Evolutionary conservation across 2,329 filamentous ascomycete genomes (phyloP), one percentile per base, ranked within the genome.

Genomic region (Xylariomycetidae sp.): DNA sequence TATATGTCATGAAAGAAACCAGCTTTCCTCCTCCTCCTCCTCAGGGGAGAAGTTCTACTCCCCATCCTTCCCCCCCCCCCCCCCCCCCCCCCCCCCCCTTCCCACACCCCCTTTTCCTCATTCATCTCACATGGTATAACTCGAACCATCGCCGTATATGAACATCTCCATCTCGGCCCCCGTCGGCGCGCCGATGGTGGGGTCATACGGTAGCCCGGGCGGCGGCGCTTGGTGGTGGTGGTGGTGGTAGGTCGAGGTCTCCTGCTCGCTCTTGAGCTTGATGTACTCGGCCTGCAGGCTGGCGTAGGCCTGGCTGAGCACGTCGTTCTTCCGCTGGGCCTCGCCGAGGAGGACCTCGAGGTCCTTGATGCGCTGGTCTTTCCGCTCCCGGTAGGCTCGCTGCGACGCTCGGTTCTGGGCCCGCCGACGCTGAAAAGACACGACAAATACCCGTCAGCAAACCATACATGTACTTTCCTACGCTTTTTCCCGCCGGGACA

Each of bases 341-440:
- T 72, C 67, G 29, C 57, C 57, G 19, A 82, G 67, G 46, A 77
- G 67, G 22, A 63, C 52, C 53, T 82, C 77, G 14, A 82, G 69
- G 45, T 82, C 77, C 40, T 72, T 72, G 48, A 80, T 80, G 41
- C 79, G 72, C 53, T 80, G 77, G 49, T 82, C 75, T 48, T 80
- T 80, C 33, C 76, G 67, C 51, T 80, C 74, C 30, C 75, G 65
- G 49, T 79, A 80, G 1, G 74, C 75, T 37, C 75, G 62, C 51
- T 80, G 75, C 3, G 75, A 78, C 25, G 74, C 74, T 34, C 74
- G 67, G 45, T 79, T 79, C 46, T 79, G 75, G 28, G 74, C 74
- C 50, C 74, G 64, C 39, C 75, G 69, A 29, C 74, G 68, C 71
- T 77, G 19, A 29, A 31, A 23, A 23, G 8, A 8, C 8, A 23